Conservation (phyloP, 768 basidiomycete species). For the Amanita inopinata region DNA sequence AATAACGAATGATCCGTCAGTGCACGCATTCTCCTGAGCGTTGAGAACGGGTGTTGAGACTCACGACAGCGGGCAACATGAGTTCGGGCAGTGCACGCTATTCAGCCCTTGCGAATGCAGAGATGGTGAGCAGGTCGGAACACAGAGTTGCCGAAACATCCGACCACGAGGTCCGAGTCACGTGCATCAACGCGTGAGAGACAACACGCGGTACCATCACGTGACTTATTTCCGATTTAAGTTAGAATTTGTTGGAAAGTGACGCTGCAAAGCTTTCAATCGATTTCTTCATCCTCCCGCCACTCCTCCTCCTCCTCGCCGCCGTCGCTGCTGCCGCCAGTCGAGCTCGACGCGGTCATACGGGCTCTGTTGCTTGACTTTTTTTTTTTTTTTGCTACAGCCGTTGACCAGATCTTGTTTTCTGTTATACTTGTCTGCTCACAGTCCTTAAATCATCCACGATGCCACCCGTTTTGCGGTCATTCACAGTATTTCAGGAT, state of each 20-base stretch:
- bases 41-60: not conserved
- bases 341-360: not conserved
- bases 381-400: not conserved
- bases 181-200: not conserved
- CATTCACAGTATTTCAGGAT: constrained; percentile 61
- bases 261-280: not conserved
- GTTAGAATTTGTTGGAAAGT: not conserved
- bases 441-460: not conserved
- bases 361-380: not conserved
- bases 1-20: not conserved
- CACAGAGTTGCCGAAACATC: not conserved
- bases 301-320: not conserved
- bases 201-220: not conserved
- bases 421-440: not conserved
- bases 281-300: constrained; percentile 1
- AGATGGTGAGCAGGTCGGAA: not conserved
- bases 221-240: constrained; percentile 6
- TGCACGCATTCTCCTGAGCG: too few relatives aligned
- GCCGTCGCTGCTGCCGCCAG: not conserved
- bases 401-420: not conserved
- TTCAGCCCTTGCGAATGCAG: not conserved
- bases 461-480: constrained; percentile 9
- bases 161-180: not conserved
- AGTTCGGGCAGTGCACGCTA: not conserved
- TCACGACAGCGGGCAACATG: not conserved